phyloP scores from a whole-genome alignment of 371 early-diverging fungal genomes.

The Circinella umbellata region DNA sequence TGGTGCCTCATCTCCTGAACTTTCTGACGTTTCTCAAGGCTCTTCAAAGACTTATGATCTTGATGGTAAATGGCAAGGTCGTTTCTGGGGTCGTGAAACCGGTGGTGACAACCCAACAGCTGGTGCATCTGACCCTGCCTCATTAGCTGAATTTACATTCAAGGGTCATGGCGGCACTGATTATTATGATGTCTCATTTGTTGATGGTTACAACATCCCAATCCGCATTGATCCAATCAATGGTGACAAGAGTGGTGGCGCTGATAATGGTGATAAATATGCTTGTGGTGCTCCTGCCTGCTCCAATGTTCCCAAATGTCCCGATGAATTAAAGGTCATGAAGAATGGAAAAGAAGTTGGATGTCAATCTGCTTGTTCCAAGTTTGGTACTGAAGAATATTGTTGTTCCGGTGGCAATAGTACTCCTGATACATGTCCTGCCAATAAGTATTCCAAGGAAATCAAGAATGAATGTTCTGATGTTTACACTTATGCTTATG shows the following conservation, averaged over 20 bases:
- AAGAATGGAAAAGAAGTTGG: constrained; percentile 20
- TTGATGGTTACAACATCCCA: constrained; percentile 50
- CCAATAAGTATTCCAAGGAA: constrained; percentile 32
- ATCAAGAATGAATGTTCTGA: constrained; percentile 41
- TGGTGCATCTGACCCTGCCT: constrained; percentile 34
- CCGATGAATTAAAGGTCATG: constrained; percentile 30
- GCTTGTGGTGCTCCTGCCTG: constrained; percentile 35
- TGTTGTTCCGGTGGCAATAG: constrained; percentile 41
- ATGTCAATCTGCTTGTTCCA: constrained; percentile 42
- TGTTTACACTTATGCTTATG: constrained; percentile 54
- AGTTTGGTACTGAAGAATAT: constrained; percentile 31
- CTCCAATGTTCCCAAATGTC: constrained; percentile 34
- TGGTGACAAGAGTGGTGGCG: constrained; percentile 18
- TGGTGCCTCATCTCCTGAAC: constrained; percentile 12
- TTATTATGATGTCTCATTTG: constrained; percentile 49
- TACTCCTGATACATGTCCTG: constrained; percentile 31
- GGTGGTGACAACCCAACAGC: constrained; percentile 21
- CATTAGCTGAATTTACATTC: constrained; percentile 47
- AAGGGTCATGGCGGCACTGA: constrained; percentile 31
- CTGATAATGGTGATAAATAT: constrained; percentile 16
- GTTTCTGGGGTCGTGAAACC: constrained; percentile 38
- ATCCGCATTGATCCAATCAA: constrained; percentile 32
- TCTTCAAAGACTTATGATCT: constrained; percentile 18
- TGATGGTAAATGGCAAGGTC: constrained; percentile 36
- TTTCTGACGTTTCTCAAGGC: constrained; percentile 12